Evolutionary conservation across 352 stramenopile genomes (phyloP), one percentile per base, ranked within the genome.

Genomic region (Thalassiosira livingstoniorum): DNA sequence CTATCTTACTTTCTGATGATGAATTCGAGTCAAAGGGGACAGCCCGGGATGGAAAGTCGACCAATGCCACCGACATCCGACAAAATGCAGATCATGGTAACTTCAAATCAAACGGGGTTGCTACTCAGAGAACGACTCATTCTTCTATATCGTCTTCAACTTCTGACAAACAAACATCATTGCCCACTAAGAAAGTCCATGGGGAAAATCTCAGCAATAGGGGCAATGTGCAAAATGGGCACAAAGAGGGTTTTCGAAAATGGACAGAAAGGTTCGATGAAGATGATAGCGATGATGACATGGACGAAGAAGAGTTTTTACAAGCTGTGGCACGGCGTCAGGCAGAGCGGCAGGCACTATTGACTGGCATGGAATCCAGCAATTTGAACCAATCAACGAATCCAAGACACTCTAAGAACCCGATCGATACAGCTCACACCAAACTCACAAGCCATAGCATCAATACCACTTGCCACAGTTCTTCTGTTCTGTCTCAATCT

Each of bases 301-400:
- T 72, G 78, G 67, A 39, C 37, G 78, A 81, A 23, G 3, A 39
- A 1, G 57, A 76, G 4, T 78, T 85, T 58, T 73, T 81, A 15
- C 35, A 63, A 61, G 57, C 51, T 15, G 54, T 85, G 78, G 78
- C 65, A 2, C 25, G 35, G 27, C 58, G 51, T 34, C 70, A 79
- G 60, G 61, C 39, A 21, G 25, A 83, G 60, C 60, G 63, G 2
- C 15, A 53, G 32, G 62, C 4, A 42, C 0, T 60, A 32, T 55
- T 80, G 34, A 21, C 21, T 2, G 25, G 11, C 0, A 45, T 43
- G 13, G 27, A 64, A 61, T 64, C 54, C n/a, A 37, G 58, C 27
- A 39, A 62, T 15, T 4, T 42, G 4, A 23, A 45, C 45, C 35
- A 53, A 54, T 29, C 58, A 34, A 29, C n/a, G 21, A 4, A 68